phyloP scores from a whole-genome alignment of 108 stramenopile species.

The Fragilariopsis cylindrus region DNA sequence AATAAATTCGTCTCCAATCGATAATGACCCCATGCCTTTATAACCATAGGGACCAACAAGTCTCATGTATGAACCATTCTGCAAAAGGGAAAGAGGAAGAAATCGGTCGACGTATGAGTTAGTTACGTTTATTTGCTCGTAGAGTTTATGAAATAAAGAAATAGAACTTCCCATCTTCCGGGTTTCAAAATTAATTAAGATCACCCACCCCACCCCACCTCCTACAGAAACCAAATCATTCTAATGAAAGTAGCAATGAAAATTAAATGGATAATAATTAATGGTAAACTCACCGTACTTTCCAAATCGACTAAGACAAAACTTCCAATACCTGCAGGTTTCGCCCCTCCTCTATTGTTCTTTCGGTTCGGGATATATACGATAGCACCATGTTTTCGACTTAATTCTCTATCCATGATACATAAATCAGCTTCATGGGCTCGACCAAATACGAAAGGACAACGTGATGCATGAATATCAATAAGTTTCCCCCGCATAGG shows the following conservation, averaged over 20 bases:
- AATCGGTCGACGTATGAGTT: not conserved
- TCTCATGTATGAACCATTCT: constrained; percentile 92
- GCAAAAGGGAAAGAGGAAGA: constrained; percentile 17
- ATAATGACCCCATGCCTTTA: constrained; percentile 80
- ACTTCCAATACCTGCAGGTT: constrained; percentile 35
- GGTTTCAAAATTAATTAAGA: no score
- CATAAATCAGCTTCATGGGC: constrained; percentile 90
- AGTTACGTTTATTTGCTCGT: not conserved
- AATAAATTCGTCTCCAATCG: constrained; percentile 91
- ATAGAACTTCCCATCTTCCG: no score
- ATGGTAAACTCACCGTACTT: constrained; percentile 78
- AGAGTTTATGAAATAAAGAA: not conserved
- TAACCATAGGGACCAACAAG: constrained; percentile 82
- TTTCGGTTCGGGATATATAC: constrained; percentile 59
- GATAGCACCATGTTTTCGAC: constrained; percentile 85
- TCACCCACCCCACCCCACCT: no score
- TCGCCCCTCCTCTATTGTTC: constrained; percentile 1
- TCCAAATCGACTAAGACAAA: constrained; percentile 86
- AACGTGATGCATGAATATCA: constrained; percentile 68
- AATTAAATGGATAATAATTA: not conserved
- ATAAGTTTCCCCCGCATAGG: constrained; percentile 86
- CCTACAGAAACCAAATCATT: no score
- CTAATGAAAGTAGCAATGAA: no score
- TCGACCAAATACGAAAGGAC: constrained; percentile 89
- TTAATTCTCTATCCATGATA: constrained; percentile 89